These are phyloP conservation scores for Venturia pyrina DNA, from an alignment of 2,329 filamentous ascomycete species.

Conservation along the genomic window DNA sequence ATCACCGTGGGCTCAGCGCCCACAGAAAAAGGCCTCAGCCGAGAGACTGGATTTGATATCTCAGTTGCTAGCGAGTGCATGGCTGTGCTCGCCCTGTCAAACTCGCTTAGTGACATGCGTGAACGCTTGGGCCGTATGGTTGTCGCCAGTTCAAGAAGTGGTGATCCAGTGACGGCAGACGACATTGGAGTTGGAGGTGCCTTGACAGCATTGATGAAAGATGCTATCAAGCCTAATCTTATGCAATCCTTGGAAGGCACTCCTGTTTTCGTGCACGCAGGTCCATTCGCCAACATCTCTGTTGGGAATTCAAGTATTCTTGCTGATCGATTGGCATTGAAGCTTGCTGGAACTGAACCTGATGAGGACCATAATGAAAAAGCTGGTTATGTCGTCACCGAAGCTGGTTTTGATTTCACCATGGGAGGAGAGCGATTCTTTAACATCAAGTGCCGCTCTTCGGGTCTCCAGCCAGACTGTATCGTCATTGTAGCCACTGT, in stretches of 20 bases:
- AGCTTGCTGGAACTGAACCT: constrained; percentile 86
- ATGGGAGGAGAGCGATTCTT: constrained; percentile 99
- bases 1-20: constrained; percentile 80
- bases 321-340: constrained; percentile 89
- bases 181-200: constrained; percentile 90
- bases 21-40: constrained; percentile 80
- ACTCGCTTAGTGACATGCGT: constrained; percentile 75
- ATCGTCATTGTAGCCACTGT: constrained; percentile 95
- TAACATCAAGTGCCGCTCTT: constrained; percentile 98
- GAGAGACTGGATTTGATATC: constrained; percentile 93
- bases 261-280: constrained; percentile 93
- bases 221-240: constrained; percentile 96
- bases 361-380: constrained; percentile 78
- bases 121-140: constrained; percentile 94
- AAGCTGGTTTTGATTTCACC: constrained; percentile 97
- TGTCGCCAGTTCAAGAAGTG: constrained; percentile 72
- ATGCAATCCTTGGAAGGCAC: constrained; percentile 98
- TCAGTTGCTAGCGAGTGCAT: constrained; percentile 97
- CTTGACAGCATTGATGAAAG: constrained; percentile 88
- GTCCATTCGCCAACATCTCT: constrained; percentile 96
- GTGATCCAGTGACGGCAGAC: constrained; percentile 90
- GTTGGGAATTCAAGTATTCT: constrained; percentile 94
- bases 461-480: constrained; percentile 82
- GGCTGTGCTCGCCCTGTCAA: constrained; percentile 93
- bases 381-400: constrained; percentile 88